Base-by-base conservation (phyloP, 139 green algal species). In the Chlamydomonas schloesseri region DNA sequence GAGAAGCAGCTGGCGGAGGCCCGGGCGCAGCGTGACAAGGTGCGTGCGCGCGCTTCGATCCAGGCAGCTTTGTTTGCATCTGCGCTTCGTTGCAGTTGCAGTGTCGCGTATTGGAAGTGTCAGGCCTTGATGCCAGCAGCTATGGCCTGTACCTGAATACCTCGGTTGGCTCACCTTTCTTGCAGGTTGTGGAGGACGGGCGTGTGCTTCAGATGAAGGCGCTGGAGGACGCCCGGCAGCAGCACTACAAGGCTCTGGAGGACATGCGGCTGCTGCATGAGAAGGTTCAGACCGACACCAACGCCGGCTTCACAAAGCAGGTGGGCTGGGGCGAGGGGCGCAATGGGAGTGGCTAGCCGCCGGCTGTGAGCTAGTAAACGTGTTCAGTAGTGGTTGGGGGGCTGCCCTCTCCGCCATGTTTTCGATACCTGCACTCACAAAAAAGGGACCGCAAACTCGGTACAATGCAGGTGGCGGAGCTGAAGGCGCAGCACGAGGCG, bases 401-500 rank as follows among this genome's bases (percentile, higher is more conserved):
- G n/a, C n/a, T n/a, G n/a, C n/a, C n/a, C n/a, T n/a, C n/a, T n/a
- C n/a, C n/a, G n/a, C n/a, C n/a, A n/a, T n/a, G n/a, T n/a, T n/a
- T n/a, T n/a, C n/a, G n/a, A n/a, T n/a, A n/a, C n/a, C n/a, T n/a
- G n/a, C n/a, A n/a, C n/a, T n/a, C n/a, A n/a, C n/a, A n/a, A n/a
- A n/a, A n/a, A n/a, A n/a, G n/a, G n/a, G n/a, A n/a, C n/a, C n/a
- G n/a, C 9, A 13, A 50, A 50, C 42, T 5, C 8, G 42, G 8
- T 8, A 50, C 42, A 50, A 5, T 46, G 11, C 28, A 84, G 78
- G 21, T 84, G n/a, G 36, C 31, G 1, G 79, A 85, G 31, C 24
- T 85, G 2, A 85, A 76, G 79, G 72, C 58, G 18, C 36, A 57
- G 10, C 72, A 85, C 65, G 79, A 85, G 67, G 24, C 67, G 33